Conservation (phyloP, 2,329 filamentous ascomycete genomes). For the Scopulariopsis brevicaulis region DNA sequence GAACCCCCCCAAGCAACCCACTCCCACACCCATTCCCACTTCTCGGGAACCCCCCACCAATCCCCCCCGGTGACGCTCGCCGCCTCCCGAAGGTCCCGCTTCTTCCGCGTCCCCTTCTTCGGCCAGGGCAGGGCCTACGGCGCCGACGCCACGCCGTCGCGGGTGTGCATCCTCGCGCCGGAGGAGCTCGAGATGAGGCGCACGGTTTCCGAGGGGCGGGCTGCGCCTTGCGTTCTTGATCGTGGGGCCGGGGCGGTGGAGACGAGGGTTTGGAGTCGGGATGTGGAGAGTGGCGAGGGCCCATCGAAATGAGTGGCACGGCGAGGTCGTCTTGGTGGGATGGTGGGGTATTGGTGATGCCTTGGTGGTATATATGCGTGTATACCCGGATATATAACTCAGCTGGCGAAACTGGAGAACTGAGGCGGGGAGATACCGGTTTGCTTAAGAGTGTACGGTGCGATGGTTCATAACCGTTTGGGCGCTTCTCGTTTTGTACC, state of each 20-base stretch:
- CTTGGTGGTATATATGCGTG: background rate
- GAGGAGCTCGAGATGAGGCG: background rate
- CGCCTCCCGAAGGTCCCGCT: background rate
- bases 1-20: too few species aligned
- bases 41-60: background rate
- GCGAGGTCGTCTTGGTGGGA: background rate
- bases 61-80: background rate
- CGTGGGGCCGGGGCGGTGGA: background rate
- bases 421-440: background rate
- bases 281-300: background rate
- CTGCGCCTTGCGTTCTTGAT: background rate
- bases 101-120: background rate
- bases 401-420: background rate
- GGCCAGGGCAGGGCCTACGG: background rate
- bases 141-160: background rate
- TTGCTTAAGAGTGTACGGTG: background rate
- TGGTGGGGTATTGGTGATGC: background rate
- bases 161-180: background rate
- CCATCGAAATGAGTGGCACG: background rate
- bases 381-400: too few species aligned
- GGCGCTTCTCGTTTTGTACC: background rate
- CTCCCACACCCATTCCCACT: too few species aligned
- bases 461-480: background rate
- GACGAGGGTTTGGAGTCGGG: slow-evolving; percentile 1
- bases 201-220: background rate